phyloP scores from a whole-genome alignment of 768 basidiomycete genomes.

The Filobasidium floriforme region DNA sequence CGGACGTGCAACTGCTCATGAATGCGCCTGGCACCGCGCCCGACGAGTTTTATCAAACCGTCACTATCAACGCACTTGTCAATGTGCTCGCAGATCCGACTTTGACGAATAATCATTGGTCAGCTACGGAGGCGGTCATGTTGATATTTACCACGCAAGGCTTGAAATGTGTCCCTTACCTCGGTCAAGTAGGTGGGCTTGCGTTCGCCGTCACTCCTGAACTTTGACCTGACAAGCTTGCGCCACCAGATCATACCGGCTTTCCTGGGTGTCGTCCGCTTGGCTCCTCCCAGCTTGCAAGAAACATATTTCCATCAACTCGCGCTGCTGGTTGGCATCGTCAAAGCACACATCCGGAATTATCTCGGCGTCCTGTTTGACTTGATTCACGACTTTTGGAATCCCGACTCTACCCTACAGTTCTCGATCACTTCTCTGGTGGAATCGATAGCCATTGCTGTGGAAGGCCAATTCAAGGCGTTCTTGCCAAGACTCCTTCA shows the following conservation, averaged over 20 bases:
- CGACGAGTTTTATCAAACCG: constrained; percentile 96
- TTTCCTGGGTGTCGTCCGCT: constrained; percentile 77
- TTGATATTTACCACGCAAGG: constrained; percentile 98
- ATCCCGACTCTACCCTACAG: constrained; percentile 61
- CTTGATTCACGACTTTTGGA: constrained; percentile 86
- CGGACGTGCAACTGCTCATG: constrained; percentile 47
- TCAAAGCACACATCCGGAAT: constrained; percentile 93
- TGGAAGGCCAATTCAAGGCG: constrained; percentile 95
- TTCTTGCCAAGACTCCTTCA: constrained; percentile 86
- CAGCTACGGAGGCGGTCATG: constrained; percentile 95
- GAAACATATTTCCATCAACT: constrained; percentile 84
- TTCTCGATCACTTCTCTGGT: constrained; percentile 85
- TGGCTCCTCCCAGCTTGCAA: constrained; percentile 66
- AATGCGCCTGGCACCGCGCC: constrained; percentile 52
- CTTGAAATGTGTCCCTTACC: constrained; percentile 86
- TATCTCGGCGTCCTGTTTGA: constrained; percentile 77
- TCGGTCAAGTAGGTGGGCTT: constrained; percentile 64
- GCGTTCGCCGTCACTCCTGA: background rate
- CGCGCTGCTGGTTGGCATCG: constrained; percentile 87
- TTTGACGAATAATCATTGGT: constrained; percentile 75
- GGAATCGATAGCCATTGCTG: constrained; percentile 81
- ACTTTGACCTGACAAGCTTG: background rate
- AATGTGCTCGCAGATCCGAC: constrained; percentile 82
- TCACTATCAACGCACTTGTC: constrained; percentile 80
- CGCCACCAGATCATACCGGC: constrained; percentile 72